Base-by-base conservation (phyloP, 202 grass and related monocot genomes). In the Miscanthus sacchariflorus region DNA sequence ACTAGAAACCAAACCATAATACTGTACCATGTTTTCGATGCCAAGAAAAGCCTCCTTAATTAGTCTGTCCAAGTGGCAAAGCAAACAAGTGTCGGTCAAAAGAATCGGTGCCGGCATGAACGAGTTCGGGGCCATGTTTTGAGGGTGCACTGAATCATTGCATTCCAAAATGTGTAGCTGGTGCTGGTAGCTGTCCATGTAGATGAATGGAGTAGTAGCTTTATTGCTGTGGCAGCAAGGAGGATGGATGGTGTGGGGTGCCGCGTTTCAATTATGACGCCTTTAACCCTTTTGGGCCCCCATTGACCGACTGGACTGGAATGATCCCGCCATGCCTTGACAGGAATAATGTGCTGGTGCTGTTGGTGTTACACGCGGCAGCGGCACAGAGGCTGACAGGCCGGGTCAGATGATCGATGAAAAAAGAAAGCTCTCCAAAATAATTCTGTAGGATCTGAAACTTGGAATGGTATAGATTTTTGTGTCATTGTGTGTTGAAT, bases 81-180 rank as follows among this genome's bases (percentile, higher is more conserved):
- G 40, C 44, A 73, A 73, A 3, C 21, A 74, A 50, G 48, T 21
- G 12, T 68, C 76, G 86, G 42, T 75, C 70, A 88, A 76, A 70
- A 80, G 52, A 68, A 78, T 70, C 17, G 54, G 24, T 54, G 50
- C 59, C 54, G 12, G 21, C 13, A 70, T 64, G 68, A 77, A 21
- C 48, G 80, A 74, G 63, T 84, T 83, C 28, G 52, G 63, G 70
- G 75, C 87, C 87, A 40, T 68, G 35, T 88, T 70, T 89, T 59
- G 73, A 48, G 74, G 75, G 87, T 74, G 81, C 82, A 75, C 87
- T 85, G 87, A 89, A 89, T 89, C 82, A 89, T 85, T 74, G 88
- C 88, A 33, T 12, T 8, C n/a, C 43, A 27, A 48, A 68, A 49
- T 56, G 19, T 61, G 54, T n/a, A 59, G 54, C 54, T 59, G 19